Conservation (phyloP, 495 filamentous ascomycete genomes). For the Aspergillus heteromorphus region DNA sequence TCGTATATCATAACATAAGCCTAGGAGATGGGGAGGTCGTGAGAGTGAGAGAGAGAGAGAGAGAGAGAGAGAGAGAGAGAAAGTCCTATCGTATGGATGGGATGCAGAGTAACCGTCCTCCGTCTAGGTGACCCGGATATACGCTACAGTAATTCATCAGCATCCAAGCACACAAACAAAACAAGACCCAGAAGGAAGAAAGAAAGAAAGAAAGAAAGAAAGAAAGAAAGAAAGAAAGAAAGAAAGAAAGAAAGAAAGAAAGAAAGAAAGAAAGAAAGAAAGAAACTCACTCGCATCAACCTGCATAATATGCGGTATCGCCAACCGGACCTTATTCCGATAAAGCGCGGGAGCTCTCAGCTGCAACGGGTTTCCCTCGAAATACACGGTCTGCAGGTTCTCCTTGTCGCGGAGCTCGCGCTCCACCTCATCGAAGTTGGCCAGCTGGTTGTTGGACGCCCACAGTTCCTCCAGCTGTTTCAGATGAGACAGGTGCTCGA, state of each 20-base stretch:
- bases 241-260: too few species aligned
- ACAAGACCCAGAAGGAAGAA: too few species aligned
- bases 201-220: too few species aligned
- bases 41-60: neutral
- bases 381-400: constrained; percentile 85
- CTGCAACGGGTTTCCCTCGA: constrained; percentile 94
- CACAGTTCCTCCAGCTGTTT: constrained; percentile 81
- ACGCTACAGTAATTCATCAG: constrained; percentile 25
- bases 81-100: too few species aligned
- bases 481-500: constrained; percentile 65
- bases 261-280: constrained; percentile 18
- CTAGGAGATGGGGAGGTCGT: neutral
- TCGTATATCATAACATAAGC: neutral
- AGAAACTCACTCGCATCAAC: constrained; percentile 87
- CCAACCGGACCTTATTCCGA: constrained; percentile 85
- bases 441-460: constrained; percentile 84
- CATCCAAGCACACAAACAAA: too few species aligned
- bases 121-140: constrained; percentile 22
- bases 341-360: constrained; percentile 68
- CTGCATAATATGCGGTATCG: constrained; percentile 80
- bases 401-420: constrained; percentile 70
- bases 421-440: constrained; percentile 79
- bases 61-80: too few species aligned
- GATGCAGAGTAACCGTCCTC: too few species aligned
- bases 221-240: too few species aligned